These are phyloP conservation scores for Fusarium cicatricum DNA, from an alignment of 2,329 filamentous ascomycete genomes.

Conservation along the genomic window DNA sequence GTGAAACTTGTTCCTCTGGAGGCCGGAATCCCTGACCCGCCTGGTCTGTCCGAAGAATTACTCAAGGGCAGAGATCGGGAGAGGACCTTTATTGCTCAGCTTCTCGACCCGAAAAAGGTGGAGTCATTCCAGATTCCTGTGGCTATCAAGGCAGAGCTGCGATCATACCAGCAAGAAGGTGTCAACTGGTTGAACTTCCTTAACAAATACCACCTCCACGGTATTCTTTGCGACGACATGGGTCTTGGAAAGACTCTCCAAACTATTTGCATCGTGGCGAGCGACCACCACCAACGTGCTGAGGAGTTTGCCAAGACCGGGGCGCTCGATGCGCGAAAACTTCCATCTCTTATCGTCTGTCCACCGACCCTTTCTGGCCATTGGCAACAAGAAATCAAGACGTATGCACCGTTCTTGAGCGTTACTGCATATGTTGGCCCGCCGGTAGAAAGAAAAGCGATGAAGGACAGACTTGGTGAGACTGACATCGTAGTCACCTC, in stretches of 20 bases:
- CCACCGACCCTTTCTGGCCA: conserved; percentile 96
- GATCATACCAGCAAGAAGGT: conserved; percentile 97
- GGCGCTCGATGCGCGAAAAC: conserved; percentile 76
- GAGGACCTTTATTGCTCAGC: conserved; percentile 94
- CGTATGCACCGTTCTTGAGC: conserved; percentile 92
- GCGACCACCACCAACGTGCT: conserved; percentile 92
- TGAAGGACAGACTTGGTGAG: conserved; percentile 73
- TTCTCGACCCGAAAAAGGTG: conserved; percentile 96
- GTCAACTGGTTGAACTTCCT: conserved; percentile 99
- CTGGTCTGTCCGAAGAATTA: conserved; percentile 87
- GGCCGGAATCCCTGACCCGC: conserved; percentile 95
- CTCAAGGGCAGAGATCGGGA: conserved; percentile 92
- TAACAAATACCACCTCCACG: conserved; percentile 97
- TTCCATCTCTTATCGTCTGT: conserved; percentile 94
- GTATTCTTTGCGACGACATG: conserved; percentile 99
- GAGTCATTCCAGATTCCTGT: conserved; percentile 94
- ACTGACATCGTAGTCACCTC: conserved; percentile 97
- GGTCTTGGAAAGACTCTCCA: conserved; percentile 97
- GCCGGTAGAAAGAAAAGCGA: conserved; percentile 77
- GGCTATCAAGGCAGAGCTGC: conserved; percentile 94
- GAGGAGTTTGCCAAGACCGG: conserved; percentile 88
- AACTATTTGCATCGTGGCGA: conserved; percentile 97
- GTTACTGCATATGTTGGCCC: conserved; percentile 92
- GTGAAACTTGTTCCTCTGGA: conserved; percentile 97
- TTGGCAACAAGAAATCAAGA: conserved; percentile 97